These are phyloP conservation scores for Chlorociboria aeruginascens DNA, from an alignment of 495 filamentous ascomycete species.

Conservation along the genomic window DNA sequence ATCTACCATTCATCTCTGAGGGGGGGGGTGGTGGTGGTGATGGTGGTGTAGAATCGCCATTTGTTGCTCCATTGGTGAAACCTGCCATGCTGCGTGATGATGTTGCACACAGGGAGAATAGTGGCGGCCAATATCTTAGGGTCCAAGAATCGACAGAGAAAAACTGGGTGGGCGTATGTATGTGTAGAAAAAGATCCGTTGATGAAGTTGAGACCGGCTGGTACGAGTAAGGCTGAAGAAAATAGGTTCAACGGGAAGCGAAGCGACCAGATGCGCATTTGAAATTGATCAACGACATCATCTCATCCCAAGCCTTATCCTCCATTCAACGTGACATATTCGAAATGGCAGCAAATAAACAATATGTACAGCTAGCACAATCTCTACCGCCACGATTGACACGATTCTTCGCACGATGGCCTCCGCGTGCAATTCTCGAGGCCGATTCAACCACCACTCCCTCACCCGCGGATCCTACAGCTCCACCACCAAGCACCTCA, in stretches of 20 bases:
- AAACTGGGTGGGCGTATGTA: too few relatives aligned
- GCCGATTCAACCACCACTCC: constrained; percentile 24
- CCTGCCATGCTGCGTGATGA: background rate
- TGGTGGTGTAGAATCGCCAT: constrained; percentile 10
- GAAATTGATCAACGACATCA: constrained; percentile 1
- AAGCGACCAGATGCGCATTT: too few relatives aligned
- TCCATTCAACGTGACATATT: too few relatives aligned
- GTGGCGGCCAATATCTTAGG: background rate
- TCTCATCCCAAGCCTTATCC: background rate
- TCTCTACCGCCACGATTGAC: constrained; percentile 61
- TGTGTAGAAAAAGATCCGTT: too few relatives aligned
- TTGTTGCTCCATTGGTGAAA: constrained; percentile 1
- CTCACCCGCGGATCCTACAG: constrained; percentile 20
- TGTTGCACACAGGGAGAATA: too few relatives aligned
- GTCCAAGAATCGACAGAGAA: background rate
- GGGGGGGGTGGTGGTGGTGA: constrained; percentile 14
- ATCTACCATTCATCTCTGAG: constrained; percentile 3
- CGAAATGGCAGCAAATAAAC: background rate
- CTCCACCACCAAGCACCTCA: constrained; percentile 13
- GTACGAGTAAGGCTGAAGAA: too few relatives aligned
- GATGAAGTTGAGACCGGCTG: too few relatives aligned
- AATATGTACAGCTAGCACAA: constrained; percentile 39
- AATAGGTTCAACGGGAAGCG: too few relatives aligned
- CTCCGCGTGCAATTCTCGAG: constrained; percentile 46
- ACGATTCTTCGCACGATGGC: constrained; percentile 82